Evolutionary conservation across 2,329 filamentous ascomycete genomes (phyloP).

Genomic region (Scytalidium sp.): DNA sequence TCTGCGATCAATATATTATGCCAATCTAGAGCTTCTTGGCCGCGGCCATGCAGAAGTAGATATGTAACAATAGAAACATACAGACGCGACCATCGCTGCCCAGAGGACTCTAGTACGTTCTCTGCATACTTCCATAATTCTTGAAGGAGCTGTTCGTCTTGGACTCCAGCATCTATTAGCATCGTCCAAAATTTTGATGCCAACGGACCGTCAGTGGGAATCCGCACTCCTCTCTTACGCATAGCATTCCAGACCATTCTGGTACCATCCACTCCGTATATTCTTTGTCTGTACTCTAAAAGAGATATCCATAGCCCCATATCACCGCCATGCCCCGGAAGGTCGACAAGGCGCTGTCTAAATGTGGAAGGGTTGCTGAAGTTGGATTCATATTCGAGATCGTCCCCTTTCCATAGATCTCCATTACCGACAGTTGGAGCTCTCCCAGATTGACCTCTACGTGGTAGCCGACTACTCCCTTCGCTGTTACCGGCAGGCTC

Average conservation of each 20-base stretch:
- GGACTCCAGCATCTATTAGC: conserved; percentile 36
- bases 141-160: conserved; percentile 29
- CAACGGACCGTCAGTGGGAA: conserved; percentile 36
- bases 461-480: background rate
- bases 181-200: conserved; percentile 42
- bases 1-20: conserved; percentile 21
- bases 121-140: conserved; percentile 37
- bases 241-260: conserved; percentile 40
- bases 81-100: conserved; percentile 31
- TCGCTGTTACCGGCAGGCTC: background rate
- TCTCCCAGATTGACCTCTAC: background rate
- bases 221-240: conserved; percentile 28
- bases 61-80: conserved; percentile 42
- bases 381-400: background rate
- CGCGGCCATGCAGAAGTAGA: conserved; percentile 23
- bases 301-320: conserved; percentile 36
- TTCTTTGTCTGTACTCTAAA: conserved; percentile 36
- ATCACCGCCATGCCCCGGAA: conserved; percentile 20
- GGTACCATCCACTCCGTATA: conserved; percentile 38
- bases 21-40: conserved; percentile 19
- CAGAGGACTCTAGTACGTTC: conserved; percentile 34
- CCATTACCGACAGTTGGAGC: background rate
- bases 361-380: background rate
- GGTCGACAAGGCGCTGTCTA: background rate
- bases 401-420: background rate